A percentile compares a stretch with the other conserved stretches of the same genome.
phyloP scores from a whole-genome alignment of 495 filamentous ascomycete genomes.

The Daldinia childiae region DNA sequence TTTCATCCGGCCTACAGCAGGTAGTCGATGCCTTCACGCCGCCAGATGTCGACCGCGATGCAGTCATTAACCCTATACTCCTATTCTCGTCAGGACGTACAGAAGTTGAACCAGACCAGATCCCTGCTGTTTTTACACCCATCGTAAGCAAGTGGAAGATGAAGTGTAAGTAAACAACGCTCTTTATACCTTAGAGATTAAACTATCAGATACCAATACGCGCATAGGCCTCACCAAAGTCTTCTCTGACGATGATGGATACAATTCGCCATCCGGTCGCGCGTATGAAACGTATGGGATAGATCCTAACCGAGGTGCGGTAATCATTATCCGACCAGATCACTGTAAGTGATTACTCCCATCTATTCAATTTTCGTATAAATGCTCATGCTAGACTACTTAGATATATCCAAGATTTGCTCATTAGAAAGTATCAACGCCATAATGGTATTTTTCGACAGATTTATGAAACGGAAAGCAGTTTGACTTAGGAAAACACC shows the following conservation, averaged over 20 bases:
- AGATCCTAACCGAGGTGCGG: slow-evolving; percentile 59
- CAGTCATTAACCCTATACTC: slow-evolving; percentile 68
- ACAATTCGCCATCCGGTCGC: slow-evolving; percentile 71
- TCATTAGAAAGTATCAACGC: slow-evolving; percentile 26
- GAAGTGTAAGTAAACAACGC: slow-evolving; percentile 54
- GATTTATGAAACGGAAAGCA: slow-evolving; percentile 30
- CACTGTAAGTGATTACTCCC: slow-evolving; percentile 62
- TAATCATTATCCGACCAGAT: slow-evolving; percentile 73
- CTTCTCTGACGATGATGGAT: slow-evolving; percentile 73
- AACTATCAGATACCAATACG: not conserved
- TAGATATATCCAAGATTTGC: slow-evolving; percentile 46
- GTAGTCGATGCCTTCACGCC: slow-evolving; percentile 60
- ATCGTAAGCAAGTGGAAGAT: slow-evolving; percentile 67
- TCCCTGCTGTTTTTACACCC: slow-evolving; percentile 68
- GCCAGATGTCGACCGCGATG: slow-evolving; percentile 58
- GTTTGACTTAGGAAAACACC: not conserved
- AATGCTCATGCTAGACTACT: slow-evolving; percentile 15
- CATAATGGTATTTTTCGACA: slow-evolving; percentile 37
- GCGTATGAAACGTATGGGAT: slow-evolving; percentile 71
- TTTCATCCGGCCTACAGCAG: slow-evolving; percentile 43
- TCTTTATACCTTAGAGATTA: not conserved
- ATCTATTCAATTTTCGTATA: slow-evolving; percentile 5
- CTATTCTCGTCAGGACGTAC: slow-evolving; percentile 64
- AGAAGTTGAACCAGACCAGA: slow-evolving; percentile 65
- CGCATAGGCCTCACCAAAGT: slow-evolving; percentile 67